A percentile compares a stretch with the other conserved stretches of the same genome.
phyloP scores from a whole-genome alignment of 768 basidiomycete species.

The Serendipita sp. region DNA sequence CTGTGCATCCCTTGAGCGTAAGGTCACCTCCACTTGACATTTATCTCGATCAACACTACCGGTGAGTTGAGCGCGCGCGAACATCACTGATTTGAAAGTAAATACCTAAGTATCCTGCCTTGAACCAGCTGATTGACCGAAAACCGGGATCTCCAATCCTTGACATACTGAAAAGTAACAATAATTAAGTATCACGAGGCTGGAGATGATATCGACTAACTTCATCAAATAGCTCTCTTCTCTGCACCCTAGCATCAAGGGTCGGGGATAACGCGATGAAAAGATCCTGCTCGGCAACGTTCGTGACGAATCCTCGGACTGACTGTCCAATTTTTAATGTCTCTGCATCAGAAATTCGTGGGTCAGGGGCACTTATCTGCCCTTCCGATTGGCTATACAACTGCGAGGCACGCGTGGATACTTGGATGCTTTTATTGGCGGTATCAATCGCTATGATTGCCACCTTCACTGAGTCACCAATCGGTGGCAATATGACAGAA shows the following conservation, averaged over 20 bases:
- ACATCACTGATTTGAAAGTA: neutral
- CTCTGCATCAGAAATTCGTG: conserved; percentile 42
- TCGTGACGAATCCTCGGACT: conserved; percentile 83
- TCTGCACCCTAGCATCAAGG: conserved; percentile 85
- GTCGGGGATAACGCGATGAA: conserved; percentile 73
- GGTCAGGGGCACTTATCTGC: conserved; percentile 37
- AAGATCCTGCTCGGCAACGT: conserved; percentile 67
- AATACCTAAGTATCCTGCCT: conserved; percentile 68
- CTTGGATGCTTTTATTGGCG: conserved; percentile 45
- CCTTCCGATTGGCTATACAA: conserved; percentile 32
- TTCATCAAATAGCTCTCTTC: conserved; percentile 84
- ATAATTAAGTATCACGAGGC: conserved; percentile 10
- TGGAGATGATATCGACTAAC: conserved; percentile 19
- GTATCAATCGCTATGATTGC: conserved; percentile 54
- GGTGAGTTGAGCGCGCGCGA: neutral
- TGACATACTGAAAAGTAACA: conserved; percentile 49
- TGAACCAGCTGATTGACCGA: conserved; percentile 66
- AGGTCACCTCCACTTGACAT: conserved; percentile 81
- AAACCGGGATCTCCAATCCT: conserved; percentile 86
- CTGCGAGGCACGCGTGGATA: conserved; percentile 67
- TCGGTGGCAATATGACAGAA: conserved; percentile 33
- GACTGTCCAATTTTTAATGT: conserved; percentile 56
- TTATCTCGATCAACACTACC: conserved; percentile 48
- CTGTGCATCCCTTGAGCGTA: conserved; percentile 45
- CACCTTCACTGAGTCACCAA: conserved; percentile 54